Conservation (phyloP, 768 basidiomycete species). For the Gloeophyllum trabeum region DNA sequence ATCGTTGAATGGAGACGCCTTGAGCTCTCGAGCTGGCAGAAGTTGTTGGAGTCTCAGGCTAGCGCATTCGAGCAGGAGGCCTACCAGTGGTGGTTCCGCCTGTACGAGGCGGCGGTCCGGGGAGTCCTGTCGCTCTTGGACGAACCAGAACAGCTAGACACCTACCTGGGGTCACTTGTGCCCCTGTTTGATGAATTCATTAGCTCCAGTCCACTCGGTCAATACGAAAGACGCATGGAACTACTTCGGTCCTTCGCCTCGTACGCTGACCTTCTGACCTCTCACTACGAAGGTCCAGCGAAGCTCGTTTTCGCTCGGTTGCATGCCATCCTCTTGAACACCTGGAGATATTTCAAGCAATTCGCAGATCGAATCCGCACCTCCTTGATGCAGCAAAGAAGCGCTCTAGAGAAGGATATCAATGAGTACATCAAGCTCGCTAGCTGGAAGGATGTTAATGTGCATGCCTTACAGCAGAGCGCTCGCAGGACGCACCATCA, state of each 20-base stretch:
- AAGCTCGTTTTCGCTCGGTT: conserved; percentile 33
- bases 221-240: conserved; percentile 57
- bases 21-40: conserved; percentile 83
- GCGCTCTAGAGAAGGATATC: conserved; percentile 66
- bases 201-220: conserved; percentile 66
- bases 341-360: conserved; percentile 52
- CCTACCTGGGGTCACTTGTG: conserved; percentile 56
- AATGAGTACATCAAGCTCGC: conserved; percentile 85
- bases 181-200: conserved; percentile 79
- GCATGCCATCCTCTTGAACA: conserved; percentile 46
- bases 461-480: conserved; percentile 86
- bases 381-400: conserved; percentile 45
- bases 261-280: conserved; percentile 27
- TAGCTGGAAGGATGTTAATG: conserved; percentile 97
- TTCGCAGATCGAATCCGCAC: conserved; percentile 36
- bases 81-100: conserved; percentile 82
- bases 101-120: conserved; percentile 71
- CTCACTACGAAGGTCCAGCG: conserved; percentile 17
- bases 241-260: conserved; percentile 59
- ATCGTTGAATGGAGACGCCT: conserved; percentile 87
- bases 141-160: conserved; percentile 21
- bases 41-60: conserved; percentile 63
- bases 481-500: conserved; percentile 86
- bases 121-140: conserved; percentile 41
- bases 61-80: conserved; percentile 28